Evolutionary conservation across 345 rosid genomes (phyloP).

Genomic region (Sonneratia alba): DNA sequence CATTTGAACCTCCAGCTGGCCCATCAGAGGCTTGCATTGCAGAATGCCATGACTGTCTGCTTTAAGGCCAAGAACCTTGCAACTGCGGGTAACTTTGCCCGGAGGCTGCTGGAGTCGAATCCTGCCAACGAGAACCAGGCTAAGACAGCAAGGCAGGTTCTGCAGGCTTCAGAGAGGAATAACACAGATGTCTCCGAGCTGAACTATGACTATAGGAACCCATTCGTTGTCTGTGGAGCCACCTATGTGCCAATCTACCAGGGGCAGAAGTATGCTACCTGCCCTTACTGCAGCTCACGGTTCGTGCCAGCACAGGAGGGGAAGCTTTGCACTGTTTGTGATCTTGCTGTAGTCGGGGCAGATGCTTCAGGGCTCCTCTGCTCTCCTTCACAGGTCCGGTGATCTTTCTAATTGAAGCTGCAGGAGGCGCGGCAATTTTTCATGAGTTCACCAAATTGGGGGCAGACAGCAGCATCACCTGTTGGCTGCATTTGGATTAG

Average conservation of each 20-base stretch:
- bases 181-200: conserved; percentile 54
- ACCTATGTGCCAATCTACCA: conserved; percentile 86
- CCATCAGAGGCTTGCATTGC: conserved; percentile 69
- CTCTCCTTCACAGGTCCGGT: conserved; percentile 72
- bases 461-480: background rate
- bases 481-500: conserved; percentile 1
- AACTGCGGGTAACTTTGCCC: conserved; percentile 75
- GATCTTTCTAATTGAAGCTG: conserved; percentile 14
- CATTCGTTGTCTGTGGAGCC: conserved; percentile 82
- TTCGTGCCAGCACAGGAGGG: conserved; percentile 77
- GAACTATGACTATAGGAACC: conserved; percentile 91
- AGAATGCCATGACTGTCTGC: conserved; percentile 70
- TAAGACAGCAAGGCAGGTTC: conserved; percentile 66
- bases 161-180: conserved; percentile 75
- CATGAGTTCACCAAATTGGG: background rate
- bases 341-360: conserved; percentile 74
- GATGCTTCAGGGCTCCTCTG: conserved; percentile 92
- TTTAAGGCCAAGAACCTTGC: conserved; percentile 70
- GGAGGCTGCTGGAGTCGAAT: conserved; percentile 66
- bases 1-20: conserved; percentile 85
- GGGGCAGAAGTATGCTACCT: conserved; percentile 76
- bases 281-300: conserved; percentile 78
- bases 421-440: background rate
- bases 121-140: conserved; percentile 71
- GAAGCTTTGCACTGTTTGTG: conserved; percentile 61